Evolutionary conservation across 2,329 filamentous ascomycete species (phyloP), one percentile per base, ranked within the genome.

Genomic region (Coniochaeta sp.): DNA sequence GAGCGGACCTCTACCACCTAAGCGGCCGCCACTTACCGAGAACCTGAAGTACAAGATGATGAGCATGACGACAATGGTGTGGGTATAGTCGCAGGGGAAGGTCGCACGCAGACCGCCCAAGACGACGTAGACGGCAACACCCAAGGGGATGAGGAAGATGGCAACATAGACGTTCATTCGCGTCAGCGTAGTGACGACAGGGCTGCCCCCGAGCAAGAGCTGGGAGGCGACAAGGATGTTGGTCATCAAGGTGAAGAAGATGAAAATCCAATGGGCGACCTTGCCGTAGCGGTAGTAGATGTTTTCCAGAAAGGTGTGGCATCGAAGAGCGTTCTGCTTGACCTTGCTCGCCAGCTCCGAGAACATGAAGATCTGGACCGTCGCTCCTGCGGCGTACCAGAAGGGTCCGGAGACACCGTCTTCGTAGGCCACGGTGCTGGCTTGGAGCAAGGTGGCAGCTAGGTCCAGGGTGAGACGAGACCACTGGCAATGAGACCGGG

Each of bases 401-500:
- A 73, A 68, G 2, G 67, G 64, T 0, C 68, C 69, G 42, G 63
- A 65, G 40, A 72, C 56, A 7, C 70, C 70, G 58, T 72, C 72
- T 3, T 56, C 57, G 52, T 73, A 73, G 0, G 68, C 69, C 54
- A 73, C 68, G 2, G 70, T 71, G 8, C 63, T 68, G 9, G 66
- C 69, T 7, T 66, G 69, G 51, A 74, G 52, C 24, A 73, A 63
- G 6, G 74, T 76, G 6, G 74, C 70, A 16, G 69, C 68, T 72
- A 76, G 4, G 73, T 76, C 74, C 74, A 77, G 2, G 73, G 72
- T 4, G 68, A 72, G 12, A 76, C 73, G 50, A 76, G 72, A 4
- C 71, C 72, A 6, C 68, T 69, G 4, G 71, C 70, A 48, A 75
- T 73, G 5, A 76, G 66, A 6, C 73, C 72, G 1, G 73, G 69